Conservation (phyloP, 768 basidiomycete species). For the Xerocomellus amylosporus region DNA sequence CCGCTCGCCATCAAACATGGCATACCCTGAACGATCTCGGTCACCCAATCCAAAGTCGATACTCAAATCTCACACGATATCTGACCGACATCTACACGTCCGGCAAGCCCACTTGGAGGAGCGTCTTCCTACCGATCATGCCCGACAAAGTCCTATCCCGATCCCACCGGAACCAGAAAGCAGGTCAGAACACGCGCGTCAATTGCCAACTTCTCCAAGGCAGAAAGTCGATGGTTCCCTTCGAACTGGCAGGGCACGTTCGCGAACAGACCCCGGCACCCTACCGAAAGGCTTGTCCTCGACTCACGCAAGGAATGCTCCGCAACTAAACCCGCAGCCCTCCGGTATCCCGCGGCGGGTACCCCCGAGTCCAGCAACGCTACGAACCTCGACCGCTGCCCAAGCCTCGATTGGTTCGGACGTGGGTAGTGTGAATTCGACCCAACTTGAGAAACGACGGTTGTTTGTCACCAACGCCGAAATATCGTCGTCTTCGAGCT, state of each 20-base stretch:
- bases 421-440: conserved; percentile 30
- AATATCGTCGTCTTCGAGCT: conserved; percentile 41
- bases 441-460: conserved; percentile 33
- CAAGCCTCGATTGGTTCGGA: conserved; percentile 25
- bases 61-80: conserved; percentile 20
- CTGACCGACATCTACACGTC: conserved; percentile 20
- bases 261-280: conserved; percentile 30
- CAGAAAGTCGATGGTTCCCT: conserved; percentile 10
- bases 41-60: conserved; percentile 32
- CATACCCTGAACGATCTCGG: conserved; percentile 17
- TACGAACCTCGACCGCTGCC: conserved; percentile 9
- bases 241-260: conserved; percentile 26
- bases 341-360: conserved; percentile 30
- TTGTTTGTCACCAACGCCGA: conserved; percentile 46
- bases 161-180: conserved; percentile 14
- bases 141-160: conserved; percentile 10
- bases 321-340: conserved; percentile 8
- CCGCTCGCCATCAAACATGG: conserved; percentile 4
- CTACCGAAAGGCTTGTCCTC: conserved; percentile 9
- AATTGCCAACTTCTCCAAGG: conserved; percentile 1
- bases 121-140: conserved; percentile 2
- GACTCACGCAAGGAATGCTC: conserved; percentile 4
- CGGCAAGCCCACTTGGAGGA: conserved; percentile 11
- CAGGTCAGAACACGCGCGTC: conserved; percentile 7
- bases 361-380: conserved; percentile 14